Conservation (phyloP, 805 yeast genomes). For the Ogataea salicorniae region DNA sequence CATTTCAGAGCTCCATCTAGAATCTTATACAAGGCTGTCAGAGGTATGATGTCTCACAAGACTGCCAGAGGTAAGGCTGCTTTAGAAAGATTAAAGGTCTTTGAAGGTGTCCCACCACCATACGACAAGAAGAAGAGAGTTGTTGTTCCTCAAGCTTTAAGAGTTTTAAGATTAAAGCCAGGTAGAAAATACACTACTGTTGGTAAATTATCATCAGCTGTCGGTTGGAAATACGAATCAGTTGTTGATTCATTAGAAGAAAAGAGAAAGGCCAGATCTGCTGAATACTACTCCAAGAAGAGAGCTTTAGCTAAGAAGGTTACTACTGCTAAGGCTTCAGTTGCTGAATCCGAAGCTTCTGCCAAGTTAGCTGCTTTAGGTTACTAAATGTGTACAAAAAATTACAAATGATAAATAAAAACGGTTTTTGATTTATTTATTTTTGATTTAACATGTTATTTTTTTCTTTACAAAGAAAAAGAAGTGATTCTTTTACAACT, state of each 20-base stretch:
- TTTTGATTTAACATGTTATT: conserved; percentile 5
- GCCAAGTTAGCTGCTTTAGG: conserved; percentile 95
- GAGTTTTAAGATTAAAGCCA: conserved; percentile 98
- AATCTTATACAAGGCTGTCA: conserved; percentile 98
- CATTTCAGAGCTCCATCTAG: conserved; percentile 99
- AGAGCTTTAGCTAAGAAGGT: conserved; percentile 91
- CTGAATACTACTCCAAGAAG: conserved; percentile 99
- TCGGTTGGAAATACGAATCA: conserved; percentile 99
- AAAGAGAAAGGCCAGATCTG: conserved; percentile 98
- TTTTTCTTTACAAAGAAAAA: conserved; percentile 1
- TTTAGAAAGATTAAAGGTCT: conserved; percentile 97
- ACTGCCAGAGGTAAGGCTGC: conserved; percentile 99
- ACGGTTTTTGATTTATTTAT: conserved; percentile 14
- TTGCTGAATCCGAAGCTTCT: conserved; percentile 87
- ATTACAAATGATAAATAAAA: conserved; percentile 13
- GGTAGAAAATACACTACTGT: conserved; percentile 99
- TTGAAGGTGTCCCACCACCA: conserved; percentile 99
- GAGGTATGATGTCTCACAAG: conserved; percentile 99
- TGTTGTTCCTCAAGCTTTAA: conserved; percentile 99
- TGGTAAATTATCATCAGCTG: conserved; percentile 92
- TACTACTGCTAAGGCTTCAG: conserved; percentile 77
- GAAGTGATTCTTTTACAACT: conserved; percentile 1
- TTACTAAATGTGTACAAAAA: conserved; percentile 57
- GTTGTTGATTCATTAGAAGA: conserved; percentile 97
- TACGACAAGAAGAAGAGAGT: conserved; percentile 99